Conservation (phyloP, 2,329 filamentous ascomycete species). For the Pseudogymnoascus sp. region DNA sequence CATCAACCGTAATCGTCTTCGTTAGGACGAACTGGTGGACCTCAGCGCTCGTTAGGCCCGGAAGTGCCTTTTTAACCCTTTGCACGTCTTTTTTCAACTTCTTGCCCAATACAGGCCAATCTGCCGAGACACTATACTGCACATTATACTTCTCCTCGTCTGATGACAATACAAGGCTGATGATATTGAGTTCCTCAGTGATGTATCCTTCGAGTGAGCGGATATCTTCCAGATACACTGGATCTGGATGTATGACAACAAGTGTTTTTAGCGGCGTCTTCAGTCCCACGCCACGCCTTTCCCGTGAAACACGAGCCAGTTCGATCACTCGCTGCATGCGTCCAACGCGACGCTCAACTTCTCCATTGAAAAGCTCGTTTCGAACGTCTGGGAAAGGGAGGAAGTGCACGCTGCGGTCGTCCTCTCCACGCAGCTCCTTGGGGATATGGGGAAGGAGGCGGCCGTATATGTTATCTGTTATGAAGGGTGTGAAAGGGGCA, state of each 20-base stretch:
- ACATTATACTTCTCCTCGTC: constrained; percentile 91
- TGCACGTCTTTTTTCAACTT: constrained; percentile 94
- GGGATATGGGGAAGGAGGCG: constrained; percentile 77
- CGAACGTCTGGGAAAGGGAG: constrained; percentile 81
- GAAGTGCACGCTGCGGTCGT: constrained; percentile 86
- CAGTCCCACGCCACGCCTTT: constrained; percentile 73
- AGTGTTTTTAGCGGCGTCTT: constrained; percentile 89
- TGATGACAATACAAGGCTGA: constrained; percentile 72
- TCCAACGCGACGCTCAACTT: constrained; percentile 75
- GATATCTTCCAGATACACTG: constrained; percentile 78
- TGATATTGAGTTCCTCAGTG: constrained; percentile 82
- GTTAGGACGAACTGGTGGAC: constrained; percentile 70
- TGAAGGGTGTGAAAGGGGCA: constrained; percentile 91
- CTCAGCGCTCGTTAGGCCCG: constrained; percentile 66
- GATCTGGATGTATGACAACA: constrained; percentile 78
- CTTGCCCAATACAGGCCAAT: constrained; percentile 92
- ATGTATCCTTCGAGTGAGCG: constrained; percentile 83
- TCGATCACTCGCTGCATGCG: constrained; percentile 97
- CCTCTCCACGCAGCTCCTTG: constrained; percentile 57
- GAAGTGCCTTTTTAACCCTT: constrained; percentile 85
- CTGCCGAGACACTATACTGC: constrained; percentile 79
- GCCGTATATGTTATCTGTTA: constrained; percentile 89
- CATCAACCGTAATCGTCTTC: constrained; percentile 73
- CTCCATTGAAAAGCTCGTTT: constrained; percentile 77
- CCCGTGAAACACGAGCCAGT: constrained; percentile 75